phyloP scores from a whole-genome alignment of 2,329 filamentous ascomycete genomes.

The Nigrospora sphaerica region DNA sequence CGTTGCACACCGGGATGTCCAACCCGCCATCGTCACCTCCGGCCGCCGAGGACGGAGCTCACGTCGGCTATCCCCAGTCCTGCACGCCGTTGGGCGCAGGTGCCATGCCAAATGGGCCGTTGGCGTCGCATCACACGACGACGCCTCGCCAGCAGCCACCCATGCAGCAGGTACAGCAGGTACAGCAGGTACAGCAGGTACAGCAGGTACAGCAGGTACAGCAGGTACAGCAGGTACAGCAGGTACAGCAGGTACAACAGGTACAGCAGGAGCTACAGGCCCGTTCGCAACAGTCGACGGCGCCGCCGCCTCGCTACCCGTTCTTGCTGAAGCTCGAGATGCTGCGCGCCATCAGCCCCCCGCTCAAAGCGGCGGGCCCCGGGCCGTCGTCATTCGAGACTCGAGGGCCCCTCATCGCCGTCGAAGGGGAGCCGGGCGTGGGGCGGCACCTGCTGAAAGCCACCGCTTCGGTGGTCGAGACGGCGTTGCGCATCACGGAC shows the following conservation, averaged over 20 bases:
- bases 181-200: neutral
- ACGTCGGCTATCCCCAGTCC: no score
- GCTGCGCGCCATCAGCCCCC: conserved; percentile 67
- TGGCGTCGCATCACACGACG: no score
- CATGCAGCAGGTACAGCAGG: neutral
- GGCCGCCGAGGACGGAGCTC: no score
- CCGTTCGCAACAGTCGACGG: neutral
- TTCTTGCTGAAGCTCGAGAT: conserved; percentile 71
- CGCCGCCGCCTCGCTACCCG: neutral
- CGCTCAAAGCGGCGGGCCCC: conserved; percentile 38
- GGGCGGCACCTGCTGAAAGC: conserved; percentile 38
- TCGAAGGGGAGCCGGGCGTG: conserved; percentile 63
- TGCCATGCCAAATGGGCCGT: no score
- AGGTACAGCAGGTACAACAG: conserved; percentile 1
- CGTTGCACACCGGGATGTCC: conserved; percentile 38
- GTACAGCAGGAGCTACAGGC: conserved; percentile 6
- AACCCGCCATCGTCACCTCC: conserved; percentile 10
- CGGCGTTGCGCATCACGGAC: conserved; percentile 44
- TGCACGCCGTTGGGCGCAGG: no score
- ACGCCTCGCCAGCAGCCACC: no score
- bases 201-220: conserved; percentile 1
- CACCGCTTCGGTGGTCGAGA: conserved; percentile 58
- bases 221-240: neutral
- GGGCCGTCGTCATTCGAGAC: conserved; percentile 27
- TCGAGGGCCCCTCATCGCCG: conserved; percentile 73